These are phyloP conservation scores for Irpex sp. DNA, from an alignment of 1,284 basidiomycete species.

Conservation along the genomic window DNA sequence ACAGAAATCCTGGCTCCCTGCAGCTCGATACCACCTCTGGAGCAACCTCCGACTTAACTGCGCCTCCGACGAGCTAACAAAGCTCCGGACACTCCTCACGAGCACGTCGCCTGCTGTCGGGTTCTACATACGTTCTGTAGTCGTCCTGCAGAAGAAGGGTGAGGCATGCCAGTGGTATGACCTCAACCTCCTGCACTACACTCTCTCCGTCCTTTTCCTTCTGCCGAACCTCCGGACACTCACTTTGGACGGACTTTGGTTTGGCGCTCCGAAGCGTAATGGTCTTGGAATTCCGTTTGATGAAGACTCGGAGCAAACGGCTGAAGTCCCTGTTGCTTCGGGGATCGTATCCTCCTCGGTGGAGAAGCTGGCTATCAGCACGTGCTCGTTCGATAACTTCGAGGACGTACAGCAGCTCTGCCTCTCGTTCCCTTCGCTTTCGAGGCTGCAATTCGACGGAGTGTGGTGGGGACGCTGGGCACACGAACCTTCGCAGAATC, in stretches of 20 bases:
- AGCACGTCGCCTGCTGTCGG: conserved; percentile 5
- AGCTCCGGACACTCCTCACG: conserved; percentile 1
- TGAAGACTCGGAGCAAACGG: not conserved
- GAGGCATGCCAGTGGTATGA: conserved; percentile 12
- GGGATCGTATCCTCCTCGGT: conserved; percentile 5
- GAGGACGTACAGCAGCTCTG: conserved; percentile 6
- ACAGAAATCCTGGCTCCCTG: conserved; percentile 8
- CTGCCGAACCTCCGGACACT: conserved; percentile 2
- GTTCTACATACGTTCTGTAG: conserved; percentile 7
- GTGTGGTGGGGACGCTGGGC: conserved; percentile 14
- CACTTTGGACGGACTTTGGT: conserved; percentile 13
- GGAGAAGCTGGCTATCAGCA: conserved; percentile 8
- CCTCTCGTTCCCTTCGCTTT: conserved; percentile 3
- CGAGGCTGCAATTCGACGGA: conserved; percentile 9
- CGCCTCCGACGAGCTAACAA: not conserved
- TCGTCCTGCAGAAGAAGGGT: conserved; percentile 6
- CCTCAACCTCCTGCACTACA: conserved; percentile 8
- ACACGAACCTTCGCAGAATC: not conserved
- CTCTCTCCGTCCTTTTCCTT: conserved; percentile 6
- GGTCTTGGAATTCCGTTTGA: not conserved
- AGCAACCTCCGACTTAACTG: conserved; percentile 4
- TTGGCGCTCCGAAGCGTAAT: conserved; percentile 5
- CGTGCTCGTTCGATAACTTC: conserved; percentile 13
- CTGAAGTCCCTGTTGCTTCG: not conserved
- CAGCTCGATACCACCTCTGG: conserved; percentile 10